Base-by-base conservation (phyloP, 257 asterid genomes). In the Ajuga chamaepitys region DNA sequence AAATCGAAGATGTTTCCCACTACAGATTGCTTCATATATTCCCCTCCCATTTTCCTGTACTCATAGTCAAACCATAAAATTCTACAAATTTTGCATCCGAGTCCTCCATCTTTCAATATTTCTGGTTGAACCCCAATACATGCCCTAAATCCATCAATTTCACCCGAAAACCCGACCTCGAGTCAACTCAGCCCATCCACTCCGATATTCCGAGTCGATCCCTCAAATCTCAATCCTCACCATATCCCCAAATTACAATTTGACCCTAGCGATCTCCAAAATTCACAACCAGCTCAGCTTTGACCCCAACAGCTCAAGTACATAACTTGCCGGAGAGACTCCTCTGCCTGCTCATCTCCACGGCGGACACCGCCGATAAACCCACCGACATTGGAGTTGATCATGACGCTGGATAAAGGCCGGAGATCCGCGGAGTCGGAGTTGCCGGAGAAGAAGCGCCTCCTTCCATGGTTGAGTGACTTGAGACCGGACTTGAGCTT, bases 251-350 rank as follows among this genome's bases (percentile, higher is more conserved):
- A 63, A 58, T 70, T 44, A 64, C 73, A 25, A 41, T 7, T 3
- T 0, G 51, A 46, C 62, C 73, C 62, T 48, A 9, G 0, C 3
- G 32, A 5, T 1, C 11, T 21, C 2, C 35, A 9, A 38, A 25
- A 41, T 2, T 14, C 62, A 1, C 4, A 5, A 5, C 44, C 18
- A 40, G 5, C 57, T 70, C 67, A 67, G 68, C 76, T 35, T 50
- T 60, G 71, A 2, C 80, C 75, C 83, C 84, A 79, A 37, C 97
- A 87, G 66, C 72, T 89, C 35, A 85, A 21, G 73, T 85, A 86
- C 97, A 89, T 85, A 14, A 89, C 95, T 62, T 85, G 82, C 17
- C 83, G 80, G 70, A 89, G 77, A 3, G 94, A 78, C 18, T 89
- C 95, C 16, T 86, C 97, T 24, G 82, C n/a, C 35, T 62, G 88